phyloP scores from a whole-genome alignment of 139 green algal genomes.

The Marvania coccoides region DNA sequence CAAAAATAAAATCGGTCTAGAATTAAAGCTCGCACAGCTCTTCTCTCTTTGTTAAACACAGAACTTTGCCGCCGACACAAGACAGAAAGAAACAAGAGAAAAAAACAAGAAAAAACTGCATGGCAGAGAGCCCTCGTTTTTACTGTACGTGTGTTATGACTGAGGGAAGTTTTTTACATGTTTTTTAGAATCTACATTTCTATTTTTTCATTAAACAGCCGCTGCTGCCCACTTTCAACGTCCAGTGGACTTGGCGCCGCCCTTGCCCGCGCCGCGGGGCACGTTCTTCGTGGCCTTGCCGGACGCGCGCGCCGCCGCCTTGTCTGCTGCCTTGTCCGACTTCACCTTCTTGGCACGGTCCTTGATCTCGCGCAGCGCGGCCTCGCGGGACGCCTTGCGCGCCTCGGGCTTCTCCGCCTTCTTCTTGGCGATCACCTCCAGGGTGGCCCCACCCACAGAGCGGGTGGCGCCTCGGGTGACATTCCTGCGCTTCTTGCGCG shows the following conservation, averaged over 20 bases:
- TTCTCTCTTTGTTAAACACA: neutral
- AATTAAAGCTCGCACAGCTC: neutral
- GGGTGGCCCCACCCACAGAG: slow-evolving; percentile 73
- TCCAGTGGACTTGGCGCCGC: slow-evolving; percentile 19
- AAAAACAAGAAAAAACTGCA: neutral
- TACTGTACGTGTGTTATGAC: neutral
- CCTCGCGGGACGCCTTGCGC: slow-evolving; percentile 81
- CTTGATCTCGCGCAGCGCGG: slow-evolving; percentile 94
- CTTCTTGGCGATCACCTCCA: slow-evolving; percentile 95
- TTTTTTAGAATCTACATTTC: neutral
- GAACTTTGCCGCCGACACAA: neutral
- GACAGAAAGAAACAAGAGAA: too few relatives aligned
- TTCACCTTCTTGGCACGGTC: slow-evolving; percentile 91
- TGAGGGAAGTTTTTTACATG: neutral
- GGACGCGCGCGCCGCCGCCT: slow-evolving; percentile 3
- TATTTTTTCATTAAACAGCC: neutral
- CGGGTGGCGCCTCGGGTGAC: slow-evolving; percentile 52
- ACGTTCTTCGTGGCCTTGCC: slow-evolving; percentile 41
- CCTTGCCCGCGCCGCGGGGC: slow-evolving; percentile 25
- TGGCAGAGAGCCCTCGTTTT: neutral
- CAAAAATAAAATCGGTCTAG: neutral
- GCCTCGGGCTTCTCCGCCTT: slow-evolving; percentile 80
- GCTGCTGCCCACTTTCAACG: neutral
- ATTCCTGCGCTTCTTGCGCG: slow-evolving; percentile 83
- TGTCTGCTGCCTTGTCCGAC: slow-evolving; percentile 60